A percentile compares a stretch with the other conserved stretches of the same genome.
Evolutionary conservation across 495 filamentous ascomycete species (phyloP).

Genomic region (Trypethelium eluteriae): DNA sequence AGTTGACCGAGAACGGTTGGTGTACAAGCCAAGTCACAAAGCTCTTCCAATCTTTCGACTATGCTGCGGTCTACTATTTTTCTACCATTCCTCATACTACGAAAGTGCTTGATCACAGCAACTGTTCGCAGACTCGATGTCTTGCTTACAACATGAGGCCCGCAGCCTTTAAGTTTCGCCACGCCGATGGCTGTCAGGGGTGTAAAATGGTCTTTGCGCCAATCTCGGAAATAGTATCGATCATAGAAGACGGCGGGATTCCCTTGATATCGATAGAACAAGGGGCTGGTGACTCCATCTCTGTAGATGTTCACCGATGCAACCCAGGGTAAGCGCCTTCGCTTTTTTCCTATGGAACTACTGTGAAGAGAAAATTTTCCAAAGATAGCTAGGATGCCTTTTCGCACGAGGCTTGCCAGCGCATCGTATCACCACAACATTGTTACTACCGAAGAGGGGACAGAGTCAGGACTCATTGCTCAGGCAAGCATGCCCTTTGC

Average conservation of each 20-base stretch:
- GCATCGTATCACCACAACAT: too few relatives aligned
- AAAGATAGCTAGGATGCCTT: too few relatives aligned
- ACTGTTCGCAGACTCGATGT: not conserved
- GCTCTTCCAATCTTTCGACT: not conserved
- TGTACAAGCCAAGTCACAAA: not conserved
- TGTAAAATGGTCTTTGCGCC: not conserved
- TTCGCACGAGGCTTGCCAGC: too few relatives aligned
- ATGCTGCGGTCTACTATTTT: not conserved
- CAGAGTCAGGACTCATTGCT: too few relatives aligned
- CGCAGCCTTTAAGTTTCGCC: not conserved
- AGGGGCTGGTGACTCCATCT: not conserved
- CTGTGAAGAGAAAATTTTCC: too few relatives aligned
- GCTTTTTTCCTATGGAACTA: not conserved
- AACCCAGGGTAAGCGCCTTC: not conserved
- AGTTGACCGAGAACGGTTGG: not conserved
- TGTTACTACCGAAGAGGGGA: too few relatives aligned
- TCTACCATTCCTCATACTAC: not conserved
- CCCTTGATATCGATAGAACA: not conserved
- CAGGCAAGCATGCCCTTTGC: too few relatives aligned
- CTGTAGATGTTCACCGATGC: not conserved
- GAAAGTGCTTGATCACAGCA: not conserved
- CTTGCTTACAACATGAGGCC: not conserved
- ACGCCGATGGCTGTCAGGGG: not conserved
- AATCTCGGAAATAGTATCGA: not conserved
- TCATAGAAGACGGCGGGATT: not conserved